Evolutionary conservation across 208 protist genomes (phyloP), one percentile per base, ranked within the genome.

Genomic region (Trypanosoma theileri): DNA sequence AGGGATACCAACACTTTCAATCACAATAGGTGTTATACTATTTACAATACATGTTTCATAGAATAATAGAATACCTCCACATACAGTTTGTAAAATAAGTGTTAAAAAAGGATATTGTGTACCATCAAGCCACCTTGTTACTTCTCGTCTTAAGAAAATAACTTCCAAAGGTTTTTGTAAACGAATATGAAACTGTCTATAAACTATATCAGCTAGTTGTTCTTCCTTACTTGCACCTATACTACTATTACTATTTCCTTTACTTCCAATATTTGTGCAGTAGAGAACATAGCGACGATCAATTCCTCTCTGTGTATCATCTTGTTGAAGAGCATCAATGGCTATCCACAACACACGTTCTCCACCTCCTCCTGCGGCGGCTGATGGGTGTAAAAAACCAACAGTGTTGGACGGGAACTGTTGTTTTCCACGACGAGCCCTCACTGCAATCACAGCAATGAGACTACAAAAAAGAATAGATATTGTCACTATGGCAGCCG

Each of bases 1-100:
- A 4, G 98, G 95, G 53, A 95, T 93, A 12, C 98, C 98, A 56
- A 98, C 98, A 31, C 96, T 98, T 71, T 99, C 98, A 26, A 96
- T 67, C 14, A 94, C 76, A 0, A 83, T 75, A 4, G 82, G 75
- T 51, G 86, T 81, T 14, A 75, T 69, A 17, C 55, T 62, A 59
- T 88, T 75, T 14, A 89, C 69, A 12, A 98, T 70, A 19, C 98
- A 77, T 14, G 85, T 76, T 68, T 98, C 96, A 44, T 82, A 77
- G 44, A 89, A 97, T 1, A 98, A 60, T 0, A 97, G 28, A 10
- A 94, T 71, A 11, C 87, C 88, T 10, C 96, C 97, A 26, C 69
- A 77, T 8, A 99, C 64, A 16, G 82, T 92, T 66, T 99, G 98
- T 8, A 92, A 66, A 11, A 99, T 61, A 21, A 99, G 72, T 14